phyloP scores from a whole-genome alignment of 2,329 filamentous ascomycete species.

The Epichloe sibirici region DNA sequence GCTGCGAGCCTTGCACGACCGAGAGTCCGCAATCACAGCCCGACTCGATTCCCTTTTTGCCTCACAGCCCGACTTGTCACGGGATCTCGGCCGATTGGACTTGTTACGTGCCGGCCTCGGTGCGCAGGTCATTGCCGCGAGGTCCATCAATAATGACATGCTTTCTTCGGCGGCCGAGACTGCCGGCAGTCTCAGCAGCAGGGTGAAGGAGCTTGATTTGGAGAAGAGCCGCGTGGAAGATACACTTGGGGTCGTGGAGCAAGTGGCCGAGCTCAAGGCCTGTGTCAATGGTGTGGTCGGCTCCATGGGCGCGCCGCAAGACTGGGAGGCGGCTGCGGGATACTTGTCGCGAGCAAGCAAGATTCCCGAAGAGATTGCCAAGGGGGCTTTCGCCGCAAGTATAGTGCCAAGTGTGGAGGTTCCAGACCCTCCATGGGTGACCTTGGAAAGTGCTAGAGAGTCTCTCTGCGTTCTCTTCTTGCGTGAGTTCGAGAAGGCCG shows the following conservation, averaged over 20 bases:
- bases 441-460: constrained; percentile 76
- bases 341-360: constrained; percentile 76
- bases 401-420: constrained; percentile 95
- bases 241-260: constrained; percentile 83
- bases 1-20: constrained; percentile 60
- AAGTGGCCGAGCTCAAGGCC: constrained; percentile 92
- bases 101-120: constrained; percentile 79
- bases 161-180: constrained; percentile 76
- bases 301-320: constrained; percentile 94
- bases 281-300: constrained; percentile 90
- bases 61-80: constrained; percentile 75
- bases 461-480: constrained; percentile 83
- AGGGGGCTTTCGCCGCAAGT: constrained; percentile 76
- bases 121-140: constrained; percentile 71
- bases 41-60: constrained; percentile 66
- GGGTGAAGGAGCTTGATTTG: constrained; percentile 76
- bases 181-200: constrained; percentile 71
- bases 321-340: constrained; percentile 92
- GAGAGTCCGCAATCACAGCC: constrained; percentile 61
- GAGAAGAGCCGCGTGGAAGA: constrained; percentile 88
- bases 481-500: constrained; percentile 88
- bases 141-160: constrained; percentile 81
- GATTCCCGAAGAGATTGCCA: constrained; percentile 67
- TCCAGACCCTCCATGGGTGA: constrained; percentile 78
- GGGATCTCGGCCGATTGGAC: constrained; percentile 79